A percentile compares a stretch with the other conserved stretches of the same genome.
Evolutionary conservation across 768 basidiomycete species (phyloP).

Genomic region (Phylloporus arenicola): DNA sequence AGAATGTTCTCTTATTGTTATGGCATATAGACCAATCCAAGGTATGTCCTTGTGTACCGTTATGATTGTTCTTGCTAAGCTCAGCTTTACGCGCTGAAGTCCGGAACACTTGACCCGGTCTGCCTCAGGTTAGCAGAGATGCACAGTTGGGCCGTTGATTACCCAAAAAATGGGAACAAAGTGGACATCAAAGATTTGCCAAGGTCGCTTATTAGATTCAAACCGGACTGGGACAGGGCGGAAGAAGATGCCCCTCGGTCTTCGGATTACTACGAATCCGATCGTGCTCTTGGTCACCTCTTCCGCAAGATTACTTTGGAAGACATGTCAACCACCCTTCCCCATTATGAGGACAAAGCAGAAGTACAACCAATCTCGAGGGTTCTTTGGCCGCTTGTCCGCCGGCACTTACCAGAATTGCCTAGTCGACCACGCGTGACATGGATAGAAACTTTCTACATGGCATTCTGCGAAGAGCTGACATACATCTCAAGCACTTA

Average conservation of each 20-base stretch:
- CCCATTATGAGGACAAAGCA: slow-evolving; percentile 9
- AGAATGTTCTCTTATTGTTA: background rate
- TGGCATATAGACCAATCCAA: slow-evolving; percentile 60
- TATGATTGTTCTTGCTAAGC: background rate
- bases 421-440: background rate
- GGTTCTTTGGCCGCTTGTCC: slow-evolving; percentile 19
- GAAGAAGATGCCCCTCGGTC: slow-evolving; percentile 49
- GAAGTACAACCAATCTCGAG: slow-evolving; percentile 30
- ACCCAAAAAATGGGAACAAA: slow-evolving; percentile 69
- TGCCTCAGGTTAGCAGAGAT: slow-evolving; percentile 58
- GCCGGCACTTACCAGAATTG: slow-evolving; percentile 12
- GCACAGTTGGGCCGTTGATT: slow-evolving; percentile 67
- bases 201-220: slow-evolving; percentile 25
- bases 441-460: slow-evolving; percentile 17
- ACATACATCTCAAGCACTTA: slow-evolving; percentile 66
- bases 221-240: slow-evolving; percentile 61
- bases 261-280: slow-evolving; percentile 68
- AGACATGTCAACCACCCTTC: slow-evolving; percentile 22
- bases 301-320: slow-evolving; percentile 57
- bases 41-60: slow-evolving; percentile 31
- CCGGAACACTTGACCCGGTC: slow-evolving; percentile 52
- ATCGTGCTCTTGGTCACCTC: slow-evolving; percentile 63
- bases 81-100: slow-evolving; percentile 30
- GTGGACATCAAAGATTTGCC: slow-evolving; percentile 55
- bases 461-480: slow-evolving; percentile 57